phyloP scores from a whole-genome alignment of 495 filamentous ascomycete genomes.

The Cercophora newfieldiana region DNA sequence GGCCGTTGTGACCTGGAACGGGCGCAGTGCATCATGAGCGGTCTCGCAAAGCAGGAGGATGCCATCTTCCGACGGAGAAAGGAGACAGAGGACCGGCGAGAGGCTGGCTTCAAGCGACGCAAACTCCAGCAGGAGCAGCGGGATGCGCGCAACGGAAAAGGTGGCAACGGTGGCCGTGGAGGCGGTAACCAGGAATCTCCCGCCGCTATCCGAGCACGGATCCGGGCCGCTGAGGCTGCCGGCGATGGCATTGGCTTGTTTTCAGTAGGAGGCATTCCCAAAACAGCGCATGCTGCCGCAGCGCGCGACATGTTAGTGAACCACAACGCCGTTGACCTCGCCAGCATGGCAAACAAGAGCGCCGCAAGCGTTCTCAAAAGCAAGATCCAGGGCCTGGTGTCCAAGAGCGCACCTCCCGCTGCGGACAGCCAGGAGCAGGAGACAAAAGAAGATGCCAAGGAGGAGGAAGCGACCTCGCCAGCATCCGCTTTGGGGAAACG shows the following conservation, averaged over 20 bases:
- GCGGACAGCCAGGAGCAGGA: conserved; percentile 25
- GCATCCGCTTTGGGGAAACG: conserved; percentile 54
- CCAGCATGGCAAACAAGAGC: conserved; percentile 89
- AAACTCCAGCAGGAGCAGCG: conserved; percentile 62
- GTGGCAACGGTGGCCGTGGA: not conserved
- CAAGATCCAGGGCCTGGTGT: conserved; percentile 61
- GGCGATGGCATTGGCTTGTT: conserved; percentile 25
- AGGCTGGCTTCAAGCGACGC: conserved; percentile 73
- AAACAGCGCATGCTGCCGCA: conserved; percentile 58
- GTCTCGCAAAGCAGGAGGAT: conserved; percentile 91
- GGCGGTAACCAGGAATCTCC: conserved; percentile 38
- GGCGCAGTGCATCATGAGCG: conserved; percentile 84
- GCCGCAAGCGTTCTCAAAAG: conserved; percentile 88
- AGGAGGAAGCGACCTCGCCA: conserved; percentile 25
- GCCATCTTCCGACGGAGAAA: conserved; percentile 86
- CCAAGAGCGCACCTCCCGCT: conserved; percentile 26
- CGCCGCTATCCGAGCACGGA: conserved; percentile 2
- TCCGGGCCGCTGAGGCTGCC: conserved; percentile 6
- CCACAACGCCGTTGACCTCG: conserved; percentile 68
- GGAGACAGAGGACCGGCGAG: conserved; percentile 77
- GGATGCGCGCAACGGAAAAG: not conserved
- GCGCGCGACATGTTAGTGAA: conserved; percentile 91
- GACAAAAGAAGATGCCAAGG: conserved; percentile 13
- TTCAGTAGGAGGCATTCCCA: conserved; percentile 58
- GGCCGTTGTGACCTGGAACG: conserved; percentile 84